Evolutionary conservation across 805 yeast genomes (phyloP).

Genomic region (Schwanniomyces yamadae): DNA sequence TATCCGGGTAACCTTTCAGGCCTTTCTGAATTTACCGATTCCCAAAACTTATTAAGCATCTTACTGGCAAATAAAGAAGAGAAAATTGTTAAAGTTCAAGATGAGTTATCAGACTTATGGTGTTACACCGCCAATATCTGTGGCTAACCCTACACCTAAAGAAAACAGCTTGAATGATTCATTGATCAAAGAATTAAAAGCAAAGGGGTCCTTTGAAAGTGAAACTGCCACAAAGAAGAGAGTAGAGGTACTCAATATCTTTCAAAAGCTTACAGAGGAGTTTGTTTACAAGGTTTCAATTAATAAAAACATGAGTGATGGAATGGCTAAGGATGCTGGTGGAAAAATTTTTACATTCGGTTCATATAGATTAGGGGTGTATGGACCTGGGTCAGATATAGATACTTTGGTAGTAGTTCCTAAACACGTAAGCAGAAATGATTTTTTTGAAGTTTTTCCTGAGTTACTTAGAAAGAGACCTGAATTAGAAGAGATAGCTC

Average conservation of each 20-base stretch:
- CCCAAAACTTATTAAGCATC: background rate
- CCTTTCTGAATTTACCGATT: background rate
- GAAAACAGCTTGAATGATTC: slow-evolving; percentile 76
- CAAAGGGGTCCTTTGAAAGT: slow-evolving; percentile 84
- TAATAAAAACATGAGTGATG: slow-evolving; percentile 89
- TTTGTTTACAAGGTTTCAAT: slow-evolving; percentile 82
- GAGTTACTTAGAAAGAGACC: slow-evolving; percentile 65
- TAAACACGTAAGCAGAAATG: slow-evolving; percentile 87
- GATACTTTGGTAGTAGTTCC: slow-evolving; percentile 97
- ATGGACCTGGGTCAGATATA: slow-evolving; percentile 98
- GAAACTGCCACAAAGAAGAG: slow-evolving; percentile 82
- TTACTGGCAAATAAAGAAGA: background rate
- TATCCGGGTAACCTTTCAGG: background rate
- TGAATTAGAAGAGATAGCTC: slow-evolving; percentile 85
- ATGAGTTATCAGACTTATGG: slow-evolving; percentile 46
- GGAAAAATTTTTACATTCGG: slow-evolving; percentile 97
- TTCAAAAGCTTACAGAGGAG: slow-evolving; percentile 74
- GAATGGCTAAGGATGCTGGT: slow-evolving; percentile 96
- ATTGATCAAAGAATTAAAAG: slow-evolving; percentile 74
- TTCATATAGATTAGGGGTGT: slow-evolving; percentile 90
- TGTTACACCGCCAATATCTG: slow-evolving; percentile 80
- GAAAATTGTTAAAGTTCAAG: background rate
- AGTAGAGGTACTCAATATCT: slow-evolving; percentile 63
- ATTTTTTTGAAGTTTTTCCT: slow-evolving; percentile 82
- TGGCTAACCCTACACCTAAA: slow-evolving; percentile 78